Conservation (phyloP, 768 basidiomycete genomes). For the Suillus placidus region DNA sequence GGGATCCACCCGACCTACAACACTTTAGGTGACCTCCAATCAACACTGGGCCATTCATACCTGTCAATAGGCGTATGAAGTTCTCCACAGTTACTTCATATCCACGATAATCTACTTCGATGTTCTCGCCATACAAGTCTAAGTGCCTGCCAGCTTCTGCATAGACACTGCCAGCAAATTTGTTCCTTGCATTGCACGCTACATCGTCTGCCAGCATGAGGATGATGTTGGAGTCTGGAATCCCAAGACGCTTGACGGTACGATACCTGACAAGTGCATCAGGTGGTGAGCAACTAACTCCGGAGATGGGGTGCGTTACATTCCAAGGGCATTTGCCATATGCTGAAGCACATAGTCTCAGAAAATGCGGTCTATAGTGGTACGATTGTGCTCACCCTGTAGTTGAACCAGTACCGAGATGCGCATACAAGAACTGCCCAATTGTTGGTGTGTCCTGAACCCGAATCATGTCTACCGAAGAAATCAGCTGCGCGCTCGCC, state of each 20-base stretch:
- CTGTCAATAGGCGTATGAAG: constrained; percentile 89
- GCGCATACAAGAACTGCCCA: constrained; percentile 98
- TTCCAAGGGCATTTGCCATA: constrained; percentile 97
- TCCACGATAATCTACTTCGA: constrained; percentile 97
- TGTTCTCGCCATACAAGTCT: constrained; percentile 94
- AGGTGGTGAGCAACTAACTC: constrained; percentile 10
- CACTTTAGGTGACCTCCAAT: neutral
- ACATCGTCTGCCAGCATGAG: constrained; percentile 98
- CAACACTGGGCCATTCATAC: constrained; percentile 43
- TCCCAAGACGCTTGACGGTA: constrained; percentile 95
- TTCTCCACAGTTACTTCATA: constrained; percentile 99
- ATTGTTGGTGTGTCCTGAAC: constrained; percentile 83
- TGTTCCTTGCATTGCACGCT: constrained; percentile 91
- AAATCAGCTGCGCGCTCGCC: constrained; percentile 48
- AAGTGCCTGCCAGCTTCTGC: constrained; percentile 80
- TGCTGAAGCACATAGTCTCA: constrained; percentile 56
- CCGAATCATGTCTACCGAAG: constrained; percentile 44
- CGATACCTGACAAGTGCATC: constrained; percentile 70
- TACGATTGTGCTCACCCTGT: constrained; percentile 66
- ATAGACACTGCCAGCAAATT: constrained; percentile 90
- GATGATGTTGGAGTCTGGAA: constrained; percentile 98
- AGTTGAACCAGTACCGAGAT: constrained; percentile 98
- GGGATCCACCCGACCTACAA: constrained; percentile 76
- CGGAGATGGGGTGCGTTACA: constrained; percentile 50
- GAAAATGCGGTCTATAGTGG: neutral